Percentiles rank a stretch among this genome's conserved stretches.
Evolutionary conservation across 129 eudicot genomes (phyloP).

Genomic region (Solidago caesia): DNA sequence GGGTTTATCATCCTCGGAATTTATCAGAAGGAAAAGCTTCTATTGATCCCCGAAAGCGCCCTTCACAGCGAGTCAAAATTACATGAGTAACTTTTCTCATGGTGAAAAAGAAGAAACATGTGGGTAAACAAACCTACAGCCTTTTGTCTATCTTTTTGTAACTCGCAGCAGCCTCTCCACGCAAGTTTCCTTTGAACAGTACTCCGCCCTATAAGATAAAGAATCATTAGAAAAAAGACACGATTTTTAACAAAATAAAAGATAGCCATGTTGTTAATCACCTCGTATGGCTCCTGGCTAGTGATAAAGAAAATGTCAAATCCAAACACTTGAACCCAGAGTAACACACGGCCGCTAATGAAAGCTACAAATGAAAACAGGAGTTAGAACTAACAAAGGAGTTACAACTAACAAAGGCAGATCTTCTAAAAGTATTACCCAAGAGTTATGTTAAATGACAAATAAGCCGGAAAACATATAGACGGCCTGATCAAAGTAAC

Average conservation of each 20-base stretch:
- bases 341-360: too few species aligned
- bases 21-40: constrained; percentile 74
- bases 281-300: constrained; percentile 98
- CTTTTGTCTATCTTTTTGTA: constrained; percentile 77
- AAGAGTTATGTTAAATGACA: too few species aligned
- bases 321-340: constrained; percentile 66
- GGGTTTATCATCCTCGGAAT: constrained; percentile 98
- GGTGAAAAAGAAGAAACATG: background rate
- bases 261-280: constrained; percentile 32
- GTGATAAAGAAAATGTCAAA: constrained; percentile 95
- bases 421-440: too few species aligned
- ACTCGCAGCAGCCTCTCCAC: constrained; percentile 75
- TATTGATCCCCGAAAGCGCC: constrained; percentile 84
- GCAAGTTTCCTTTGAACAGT: constrained; percentile 84
- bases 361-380: too few species aligned
- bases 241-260: background rate
- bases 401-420: too few species aligned
- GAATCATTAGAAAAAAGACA: background rate
- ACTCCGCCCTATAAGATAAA: constrained; percentile 69
- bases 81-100: constrained; percentile 10
- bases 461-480: too few species aligned
- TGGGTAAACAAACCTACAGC: constrained; percentile 55
- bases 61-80: constrained; percentile 46
- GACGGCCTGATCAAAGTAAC: too few species aligned
- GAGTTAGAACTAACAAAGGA: too few species aligned